Conservation (phyloP, 2,329 filamentous ascomycete genomes). For the Phialophora expanda region DNA sequence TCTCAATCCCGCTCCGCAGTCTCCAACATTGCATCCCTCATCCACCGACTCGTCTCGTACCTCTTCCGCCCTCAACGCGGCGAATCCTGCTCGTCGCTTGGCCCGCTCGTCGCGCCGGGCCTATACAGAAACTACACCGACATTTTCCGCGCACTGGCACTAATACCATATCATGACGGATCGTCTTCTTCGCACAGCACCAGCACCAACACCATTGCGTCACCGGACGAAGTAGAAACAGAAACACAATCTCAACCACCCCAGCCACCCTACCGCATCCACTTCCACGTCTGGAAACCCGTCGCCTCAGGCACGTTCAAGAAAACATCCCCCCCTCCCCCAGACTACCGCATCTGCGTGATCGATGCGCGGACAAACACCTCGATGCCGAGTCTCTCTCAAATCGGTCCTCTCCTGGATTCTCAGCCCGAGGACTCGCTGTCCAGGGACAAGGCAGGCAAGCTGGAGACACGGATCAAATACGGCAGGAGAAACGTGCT, state of each 20-base stretch:
- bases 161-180: conserved; percentile 75
- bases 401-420: conserved; percentile 73
- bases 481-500: conserved; percentile 84
- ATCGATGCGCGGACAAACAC: conserved; percentile 72
- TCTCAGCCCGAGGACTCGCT: conserved; percentile 73
- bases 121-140: conserved; percentile 69
- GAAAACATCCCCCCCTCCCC: conserved; percentile 76
- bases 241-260: conserved; percentile 25
- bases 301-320: conserved; percentile 65
- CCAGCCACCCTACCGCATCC: conserved; percentile 68
- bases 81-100: conserved; percentile 44
- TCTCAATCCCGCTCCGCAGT: conserved; percentile 7
- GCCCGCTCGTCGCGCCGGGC: conserved; percentile 67
- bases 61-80: conserved; percentile 41
- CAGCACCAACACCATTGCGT: too few species aligned
- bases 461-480: conserved; percentile 76
- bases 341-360: conserved; percentile 85
- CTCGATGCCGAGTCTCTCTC: conserved; percentile 71
- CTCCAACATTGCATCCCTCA: conserved; percentile 45
- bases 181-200: conserved; percentile 44
- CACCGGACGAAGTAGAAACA: conserved; percentile 30
- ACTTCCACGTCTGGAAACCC: conserved; percentile 84
- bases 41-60: conserved; percentile 62
- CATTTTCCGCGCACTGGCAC: conserved; percentile 76
- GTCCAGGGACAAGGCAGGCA: conserved; percentile 50